These are phyloP conservation scores for Galerina marginata DNA, from an alignment of 768 basidiomycete species.

Conservation along the genomic window DNA sequence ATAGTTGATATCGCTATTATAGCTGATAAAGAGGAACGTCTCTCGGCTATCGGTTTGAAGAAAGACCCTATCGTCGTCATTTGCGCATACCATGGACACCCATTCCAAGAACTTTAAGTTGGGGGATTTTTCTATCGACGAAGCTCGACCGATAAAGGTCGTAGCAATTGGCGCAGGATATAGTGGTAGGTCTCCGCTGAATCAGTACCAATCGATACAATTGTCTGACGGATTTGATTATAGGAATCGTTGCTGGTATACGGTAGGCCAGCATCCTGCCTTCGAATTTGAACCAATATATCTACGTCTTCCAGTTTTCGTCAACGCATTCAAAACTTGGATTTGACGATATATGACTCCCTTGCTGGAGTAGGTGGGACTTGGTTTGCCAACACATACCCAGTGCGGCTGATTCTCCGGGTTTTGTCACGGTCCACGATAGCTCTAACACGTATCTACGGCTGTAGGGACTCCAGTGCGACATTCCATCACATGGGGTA, in stretches of 20 bases:
- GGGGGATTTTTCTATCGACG: slow-evolving; percentile 56
- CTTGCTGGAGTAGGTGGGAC: slow-evolving; percentile 65
- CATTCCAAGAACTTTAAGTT: slow-evolving; percentile 21
- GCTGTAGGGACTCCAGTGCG: slow-evolving; percentile 59
- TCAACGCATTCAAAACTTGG: slow-evolving; percentile 57
- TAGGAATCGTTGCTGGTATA: slow-evolving; percentile 61
- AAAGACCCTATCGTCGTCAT: neutral
- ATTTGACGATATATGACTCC: slow-evolving; percentile 65
- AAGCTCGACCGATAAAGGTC: slow-evolving; percentile 57
- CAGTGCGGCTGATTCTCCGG: slow-evolving; percentile 38
- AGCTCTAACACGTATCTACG: neutral
- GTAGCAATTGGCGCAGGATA: slow-evolving; percentile 64
- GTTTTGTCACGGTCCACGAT: neutral
- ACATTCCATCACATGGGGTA: slow-evolving; percentile 63
- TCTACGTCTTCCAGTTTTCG: slow-evolving; percentile 42
- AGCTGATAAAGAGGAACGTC: neutral
- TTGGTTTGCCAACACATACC: slow-evolving; percentile 64
- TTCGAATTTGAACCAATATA: neutral
- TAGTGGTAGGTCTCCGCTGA: slow-evolving; percentile 43
- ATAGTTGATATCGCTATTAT: too few relatives aligned
- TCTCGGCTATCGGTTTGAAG: neutral
- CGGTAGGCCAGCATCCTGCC: slow-evolving; percentile 36
- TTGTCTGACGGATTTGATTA: neutral
- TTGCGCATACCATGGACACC: neutral
- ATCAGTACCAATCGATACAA: neutral